phyloP scores from a whole-genome alignment of 192 early-diverging fungal species.

The Haplosporangium gracile region DNA sequence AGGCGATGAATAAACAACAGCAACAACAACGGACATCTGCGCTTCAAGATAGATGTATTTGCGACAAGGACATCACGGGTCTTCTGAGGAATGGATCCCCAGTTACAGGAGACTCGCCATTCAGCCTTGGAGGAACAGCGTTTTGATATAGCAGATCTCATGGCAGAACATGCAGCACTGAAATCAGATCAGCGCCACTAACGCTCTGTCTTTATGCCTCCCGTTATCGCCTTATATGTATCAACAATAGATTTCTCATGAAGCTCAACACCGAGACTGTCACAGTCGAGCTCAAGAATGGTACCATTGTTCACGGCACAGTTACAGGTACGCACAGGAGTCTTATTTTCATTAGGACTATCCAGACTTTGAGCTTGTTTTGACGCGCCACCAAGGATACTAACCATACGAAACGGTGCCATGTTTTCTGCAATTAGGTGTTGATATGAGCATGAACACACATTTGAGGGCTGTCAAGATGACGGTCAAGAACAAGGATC shows the following conservation, averaged over 20 bases:
- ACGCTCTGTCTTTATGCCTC: not conserved
- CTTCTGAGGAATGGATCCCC: not conserved
- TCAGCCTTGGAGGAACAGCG: not conserved
- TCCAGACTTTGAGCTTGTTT: not conserved
- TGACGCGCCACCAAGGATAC: not conserved
- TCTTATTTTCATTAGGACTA: not conserved
- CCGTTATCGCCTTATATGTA: not conserved
- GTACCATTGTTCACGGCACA: constrained; percentile 96
- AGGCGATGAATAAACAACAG: not conserved
- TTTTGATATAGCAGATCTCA: not conserved
- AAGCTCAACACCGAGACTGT: constrained; percentile 98
- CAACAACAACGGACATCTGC: not conserved
- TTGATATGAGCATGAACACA: constrained; percentile 99
- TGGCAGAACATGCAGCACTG: not conserved
- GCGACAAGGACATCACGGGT: not conserved
- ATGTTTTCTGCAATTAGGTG: constrained; percentile 63
- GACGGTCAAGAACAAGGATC: constrained; percentile 95
- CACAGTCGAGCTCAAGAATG: constrained; percentile 99
- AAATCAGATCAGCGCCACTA: constrained; percentile 1
- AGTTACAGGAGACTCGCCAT: not conserved
- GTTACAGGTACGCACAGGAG: constrained; percentile 71
- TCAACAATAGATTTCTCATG: constrained; percentile 89
- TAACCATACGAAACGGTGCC: not conserved
- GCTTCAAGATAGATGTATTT: not conserved
- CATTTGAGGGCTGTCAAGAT: constrained; percentile 99